Evolutionary conservation across 2,329 filamentous ascomycete genomes (phyloP).

Genomic region (Westerdykella ornata): DNA sequence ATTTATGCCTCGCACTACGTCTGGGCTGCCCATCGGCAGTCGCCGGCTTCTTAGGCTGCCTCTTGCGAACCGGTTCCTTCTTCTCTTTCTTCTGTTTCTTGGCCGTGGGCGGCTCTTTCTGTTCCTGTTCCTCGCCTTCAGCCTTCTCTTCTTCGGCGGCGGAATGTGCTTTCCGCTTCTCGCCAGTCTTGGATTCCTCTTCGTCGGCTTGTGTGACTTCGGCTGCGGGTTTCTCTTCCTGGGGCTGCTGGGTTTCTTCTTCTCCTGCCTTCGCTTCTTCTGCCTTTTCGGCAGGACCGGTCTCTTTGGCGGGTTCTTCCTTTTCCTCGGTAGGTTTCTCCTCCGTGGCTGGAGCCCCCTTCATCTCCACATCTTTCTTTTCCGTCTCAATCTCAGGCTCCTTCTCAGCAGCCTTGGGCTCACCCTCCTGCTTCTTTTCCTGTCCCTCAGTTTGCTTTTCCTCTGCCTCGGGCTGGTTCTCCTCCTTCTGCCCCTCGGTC

Average conservation of each 20-base stretch:
- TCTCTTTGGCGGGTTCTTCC: constrained; percentile 16
- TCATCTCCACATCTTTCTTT: constrained; percentile 36
- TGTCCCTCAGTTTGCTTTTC: constrained; percentile 25
- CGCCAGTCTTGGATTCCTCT: constrained; percentile 18
- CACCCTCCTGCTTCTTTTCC: constrained; percentile 18
- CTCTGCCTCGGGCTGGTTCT: constrained; percentile 22
- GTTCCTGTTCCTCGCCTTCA: constrained; percentile 20
- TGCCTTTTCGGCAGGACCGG: constrained; percentile 15
- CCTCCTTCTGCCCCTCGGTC: constrained; percentile 23
- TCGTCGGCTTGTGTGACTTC: constrained; percentile 21
- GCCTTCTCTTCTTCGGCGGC: constrained; percentile 18
- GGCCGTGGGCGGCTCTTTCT: constrained; percentile 25
- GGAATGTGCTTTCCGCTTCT: constrained; percentile 19
- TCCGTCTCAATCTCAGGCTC: constrained; percentile 22
- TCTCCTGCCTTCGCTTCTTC: constrained; percentile 14
- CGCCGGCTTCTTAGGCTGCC: constrained; percentile 45
- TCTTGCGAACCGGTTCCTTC: constrained; percentile 39
- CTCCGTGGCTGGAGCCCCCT: constrained; percentile 17
- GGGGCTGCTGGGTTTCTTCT: constrained; percentile 25
- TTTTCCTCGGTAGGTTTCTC: constrained; percentile 21
- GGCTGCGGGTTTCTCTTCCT: constrained; percentile 20
- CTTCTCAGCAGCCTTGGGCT: constrained; percentile 16
- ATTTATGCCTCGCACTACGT: constrained; percentile 40
- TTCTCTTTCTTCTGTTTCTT: constrained; percentile 34
- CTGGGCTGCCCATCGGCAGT: constrained; percentile 45